Percentiles rank a stretch among this genome's conserved stretches.
Evolutionary conservation across 306 rosid genomes (phyloP).

Genomic region (Delonix regia): DNA sequence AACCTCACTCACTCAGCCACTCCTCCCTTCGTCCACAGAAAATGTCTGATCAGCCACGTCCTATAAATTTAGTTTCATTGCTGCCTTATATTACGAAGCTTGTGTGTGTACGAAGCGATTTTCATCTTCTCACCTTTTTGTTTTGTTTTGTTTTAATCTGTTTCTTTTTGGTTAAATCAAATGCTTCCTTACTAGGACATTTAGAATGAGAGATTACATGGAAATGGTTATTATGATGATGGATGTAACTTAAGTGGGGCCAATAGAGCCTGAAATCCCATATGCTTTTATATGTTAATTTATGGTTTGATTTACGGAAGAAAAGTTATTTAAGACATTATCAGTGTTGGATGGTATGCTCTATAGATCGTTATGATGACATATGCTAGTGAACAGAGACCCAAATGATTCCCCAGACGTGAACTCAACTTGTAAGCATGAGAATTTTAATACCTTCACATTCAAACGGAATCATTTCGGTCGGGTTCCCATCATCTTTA

Average conservation of each 20-base stretch:
- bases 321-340: conserved; percentile 8
- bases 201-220: conserved; percentile 46
- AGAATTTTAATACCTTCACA: conserved; percentile 29
- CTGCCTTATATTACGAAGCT: conserved; percentile 52
- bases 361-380: conserved; percentile 16
- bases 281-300: conserved; percentile 52
- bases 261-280: conserved; percentile 45
- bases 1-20: conserved; percentile 80
- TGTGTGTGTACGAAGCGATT: conserved; percentile 56
- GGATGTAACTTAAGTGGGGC: conserved; percentile 57
- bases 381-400: conserved; percentile 16
- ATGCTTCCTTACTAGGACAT: conserved; percentile 53
- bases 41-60: conserved; percentile 52
- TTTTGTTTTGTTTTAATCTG: background rate
- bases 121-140: background rate
- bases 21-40: conserved; percentile 78
- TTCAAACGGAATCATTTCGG: conserved; percentile 18
- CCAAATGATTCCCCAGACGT: conserved; percentile 13
- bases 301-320: conserved; percentile 58
- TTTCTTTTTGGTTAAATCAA: conserved; percentile 24
- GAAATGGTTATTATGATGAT: conserved; percentile 58
- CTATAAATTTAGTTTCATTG: conserved; percentile 30
- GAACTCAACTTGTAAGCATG: conserved; percentile 26
- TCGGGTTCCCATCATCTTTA: conserved; percentile 31
- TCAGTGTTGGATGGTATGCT: background rate